Evolutionary conservation across 805 yeast species (phyloP), one percentile per base, ranked within the genome.

Genomic region (Suhomyces pyralidae): DNA sequence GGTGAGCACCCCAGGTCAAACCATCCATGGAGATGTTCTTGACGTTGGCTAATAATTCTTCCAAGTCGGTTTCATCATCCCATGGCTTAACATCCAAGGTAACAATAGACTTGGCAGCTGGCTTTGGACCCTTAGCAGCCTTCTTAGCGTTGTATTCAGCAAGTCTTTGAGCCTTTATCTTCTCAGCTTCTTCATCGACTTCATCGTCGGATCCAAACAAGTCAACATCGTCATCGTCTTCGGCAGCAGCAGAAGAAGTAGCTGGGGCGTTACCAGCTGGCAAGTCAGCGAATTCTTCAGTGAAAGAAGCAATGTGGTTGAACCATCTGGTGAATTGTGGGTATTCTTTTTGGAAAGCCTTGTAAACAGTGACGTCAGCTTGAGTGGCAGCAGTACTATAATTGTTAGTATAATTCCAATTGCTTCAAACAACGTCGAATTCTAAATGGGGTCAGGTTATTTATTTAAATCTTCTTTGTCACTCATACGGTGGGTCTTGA

Each of bases 51-150:
- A 90, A 77, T 80, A 94, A 73, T 77, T 86, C 86, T 59, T 94
- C 96, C 73, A 94, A 82, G 73, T 93, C 86, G 66, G 99, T 94
- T 84, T 94, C 98, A 71, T 94, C 99, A 79, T 94, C 99, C 99
- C 99, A 94, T 81, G 97, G 98, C 86, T 94, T 94, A 67, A 94
- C 96, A 68, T 94, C 99, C 68, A 94, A 72, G 70, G 99, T 93
- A 70, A 94, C 97, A 64, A 91, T 80, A 58, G 97, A 90, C 84
- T 94, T 94, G 72, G 99, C 97, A 78, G 97, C 97, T 69, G 98
- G 91, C 85, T 91, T 91, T 69, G 98, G 90, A 74, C 96, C 96
- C 81, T 88, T 88, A 65, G 93, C 86, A 64, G 97, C 97, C 87
- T 94, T 94, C 86, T 88, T 91, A 70, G 96, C 97, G 71, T 90